Evolutionary conservation across 108 stramenopile genomes (phyloP).

Genomic region (Fragilaria radians): DNA sequence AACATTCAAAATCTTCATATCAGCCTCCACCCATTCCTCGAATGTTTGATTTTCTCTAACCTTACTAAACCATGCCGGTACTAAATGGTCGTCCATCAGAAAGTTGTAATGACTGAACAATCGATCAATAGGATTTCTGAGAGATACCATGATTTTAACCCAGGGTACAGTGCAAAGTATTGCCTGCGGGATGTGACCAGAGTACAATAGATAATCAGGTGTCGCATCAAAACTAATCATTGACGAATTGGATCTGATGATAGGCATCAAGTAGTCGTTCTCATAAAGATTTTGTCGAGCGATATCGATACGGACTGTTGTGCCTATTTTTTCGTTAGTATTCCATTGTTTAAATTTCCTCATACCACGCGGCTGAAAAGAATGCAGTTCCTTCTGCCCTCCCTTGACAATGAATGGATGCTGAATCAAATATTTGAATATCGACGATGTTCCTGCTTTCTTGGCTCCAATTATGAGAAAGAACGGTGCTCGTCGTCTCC

Average conservation of each 20-base stretch:
- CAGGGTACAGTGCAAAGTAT: constrained; percentile 19
- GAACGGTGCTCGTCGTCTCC: constrained; percentile 14
- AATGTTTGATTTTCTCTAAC: constrained; percentile 31
- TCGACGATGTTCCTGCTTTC: constrained; percentile 8
- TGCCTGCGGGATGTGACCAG: constrained; percentile 1
- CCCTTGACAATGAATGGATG: constrained; percentile 1
- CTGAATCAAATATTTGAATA: constrained; percentile 4
- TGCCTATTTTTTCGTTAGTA: background rate
- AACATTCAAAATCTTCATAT: constrained; percentile 2
- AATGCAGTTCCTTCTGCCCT: constrained; percentile 7
- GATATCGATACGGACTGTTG: background rate
- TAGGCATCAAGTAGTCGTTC: background rate
- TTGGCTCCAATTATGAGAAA: constrained; percentile 17
- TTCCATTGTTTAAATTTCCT: background rate
- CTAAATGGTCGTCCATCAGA: background rate
- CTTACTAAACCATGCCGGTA: background rate
- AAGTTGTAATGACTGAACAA: constrained; percentile 10
- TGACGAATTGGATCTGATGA: constrained; percentile 1
- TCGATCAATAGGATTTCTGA: constrained; percentile 21
- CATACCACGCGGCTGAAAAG: constrained; percentile 2
- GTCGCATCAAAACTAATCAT: constrained; percentile 14
- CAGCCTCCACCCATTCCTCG: constrained; percentile 14
- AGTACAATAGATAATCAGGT: constrained; percentile 19
- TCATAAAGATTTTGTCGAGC: constrained; percentile 8
- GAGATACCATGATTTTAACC: constrained; percentile 16